phyloP scores from a whole-genome alignment of 257 asterid genomes.

The Coffea canephora region DNA sequence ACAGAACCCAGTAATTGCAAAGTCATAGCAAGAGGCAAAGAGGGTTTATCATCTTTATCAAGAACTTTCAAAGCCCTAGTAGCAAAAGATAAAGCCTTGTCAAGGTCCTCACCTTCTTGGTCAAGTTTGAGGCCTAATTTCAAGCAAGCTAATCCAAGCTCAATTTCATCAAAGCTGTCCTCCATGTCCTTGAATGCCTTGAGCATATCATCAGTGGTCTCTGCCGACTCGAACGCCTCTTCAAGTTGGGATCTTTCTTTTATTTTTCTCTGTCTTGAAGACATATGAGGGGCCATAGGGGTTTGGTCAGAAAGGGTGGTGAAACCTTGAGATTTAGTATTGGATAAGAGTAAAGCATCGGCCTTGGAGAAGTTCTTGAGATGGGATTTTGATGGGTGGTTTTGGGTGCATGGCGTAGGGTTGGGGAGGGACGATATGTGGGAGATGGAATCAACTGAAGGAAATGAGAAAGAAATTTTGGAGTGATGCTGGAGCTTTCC shows the following conservation, averaged over 20 bases:
- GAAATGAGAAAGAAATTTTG: constrained; percentile 28
- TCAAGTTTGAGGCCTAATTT: constrained; percentile 83
- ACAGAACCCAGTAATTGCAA: constrained; percentile 84
- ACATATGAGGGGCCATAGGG: constrained; percentile 38
- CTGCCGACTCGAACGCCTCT: constrained; percentile 86
- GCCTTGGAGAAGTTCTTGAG: constrained; percentile 31
- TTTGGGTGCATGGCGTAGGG: constrained; percentile 22
- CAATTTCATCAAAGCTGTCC: constrained; percentile 56
- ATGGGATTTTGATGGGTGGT: constrained; percentile 34
- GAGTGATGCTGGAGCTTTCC: constrained; percentile 37
- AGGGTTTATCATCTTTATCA: constrained; percentile 48
- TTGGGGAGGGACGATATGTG: constrained; percentile 9
- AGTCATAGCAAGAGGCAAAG: constrained; percentile 84
- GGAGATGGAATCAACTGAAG: constrained; percentile 27
- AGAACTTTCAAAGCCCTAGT: constrained; percentile 61
- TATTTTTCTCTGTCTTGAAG: constrained; percentile 72
- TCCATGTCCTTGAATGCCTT: constrained; percentile 68
- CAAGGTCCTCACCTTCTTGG: constrained; percentile 74
- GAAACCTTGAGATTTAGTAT: constrained; percentile 34
- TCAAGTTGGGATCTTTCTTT: constrained; percentile 61
- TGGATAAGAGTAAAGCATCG: constrained; percentile 35
- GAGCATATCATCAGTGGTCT: constrained; percentile 73
- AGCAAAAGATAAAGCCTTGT: constrained; percentile 62
- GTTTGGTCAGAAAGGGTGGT: constrained; percentile 43
- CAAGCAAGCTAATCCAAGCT: constrained; percentile 74